Base-by-base conservation (phyloP, 768 basidiomycete genomes). In the Tylopilus rubrobrunneus region DNA sequence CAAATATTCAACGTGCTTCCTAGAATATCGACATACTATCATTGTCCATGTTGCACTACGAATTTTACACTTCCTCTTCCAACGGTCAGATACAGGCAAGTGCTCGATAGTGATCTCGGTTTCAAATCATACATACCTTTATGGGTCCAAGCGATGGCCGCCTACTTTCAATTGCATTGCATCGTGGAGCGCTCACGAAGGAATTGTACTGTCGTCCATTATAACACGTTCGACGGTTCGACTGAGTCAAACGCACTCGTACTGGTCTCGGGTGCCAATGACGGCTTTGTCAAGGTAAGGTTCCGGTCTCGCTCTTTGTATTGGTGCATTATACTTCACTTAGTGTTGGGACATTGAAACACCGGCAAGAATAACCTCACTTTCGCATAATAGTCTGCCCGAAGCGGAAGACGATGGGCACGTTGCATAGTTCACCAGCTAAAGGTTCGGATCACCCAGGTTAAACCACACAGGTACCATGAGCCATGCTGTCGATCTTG, bases 401-500 rank as follows among this genome's bases (percentile, higher is more conserved):
- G 57, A 48, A 31, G 50, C 55, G 21, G 59, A 57, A 48, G 56
- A 59, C 17, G 60, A 67, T 50, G 49, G 25, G 28, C 58, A 67
- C 52, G 69, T 65, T 62, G 17, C 21, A 55, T 9, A 7, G 21
- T 12, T 9, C 11, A 17, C 7, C 23, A 27, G 23, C 28, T 12
- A 25, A 49, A 46, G 12, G 10, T 50, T 7, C 31, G 7, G n/a
- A 15, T 51, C 49, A 4, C 51, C 61, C 27, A 62, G 27, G 7
- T 49, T 39, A 29, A 31, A 42, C 31, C n/a, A 10, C 9, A 21
- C 52, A 83, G 92, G 92, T 60, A 83, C 83, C 12, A 77, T 95
- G 75, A 76, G 84, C 2, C 87, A 86, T 62, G 90, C 90, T 96
- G 6, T 84, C 87, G 0, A 88, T 89, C 64, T 92, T 99, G 78